Conservation (phyloP, 2,329 filamentous ascomycete genomes). For the Nemania sp. region DNA sequence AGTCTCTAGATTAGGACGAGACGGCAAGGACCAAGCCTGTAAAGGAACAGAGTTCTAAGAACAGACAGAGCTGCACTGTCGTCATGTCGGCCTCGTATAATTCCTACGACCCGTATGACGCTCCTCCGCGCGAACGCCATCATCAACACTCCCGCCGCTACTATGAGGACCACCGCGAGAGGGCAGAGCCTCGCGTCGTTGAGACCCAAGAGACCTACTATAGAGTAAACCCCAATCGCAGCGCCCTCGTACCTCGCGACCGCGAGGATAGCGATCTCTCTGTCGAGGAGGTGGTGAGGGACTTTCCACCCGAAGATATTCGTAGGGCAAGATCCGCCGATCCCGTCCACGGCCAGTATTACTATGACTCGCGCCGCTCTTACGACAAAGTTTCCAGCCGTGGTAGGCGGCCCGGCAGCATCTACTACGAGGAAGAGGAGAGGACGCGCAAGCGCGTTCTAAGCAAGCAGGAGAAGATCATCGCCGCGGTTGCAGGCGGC, state of each 20-base stretch:
- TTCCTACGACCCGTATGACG: conserved; percentile 66
- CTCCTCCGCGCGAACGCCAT: conserved; percentile 58
- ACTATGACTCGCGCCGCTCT: conserved; percentile 61
- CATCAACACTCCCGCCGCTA: conserved; percentile 56
- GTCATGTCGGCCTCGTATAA: conserved; percentile 66
- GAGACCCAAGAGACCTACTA: conserved; percentile 63
- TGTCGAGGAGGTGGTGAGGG: conserved; percentile 84
- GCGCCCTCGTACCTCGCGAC: conserved; percentile 66
- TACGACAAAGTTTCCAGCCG: conserved; percentile 41
- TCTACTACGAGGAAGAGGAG: conserved; percentile 70
- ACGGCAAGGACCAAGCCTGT: neutral
- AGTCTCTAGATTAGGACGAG: neutral
- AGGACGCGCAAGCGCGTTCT: conserved; percentile 64
- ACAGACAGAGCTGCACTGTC: neutral
- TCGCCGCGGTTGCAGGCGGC: conserved; percentile 74
- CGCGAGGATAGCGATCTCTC: conserved; percentile 81
- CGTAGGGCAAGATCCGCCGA: conserved; percentile 75
- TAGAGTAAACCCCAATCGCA: conserved; percentile 57
- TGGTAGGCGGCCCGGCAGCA: conserved; percentile 63
- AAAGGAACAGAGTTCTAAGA: neutral
- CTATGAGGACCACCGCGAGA: conserved; percentile 61
- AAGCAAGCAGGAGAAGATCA: conserved; percentile 73
- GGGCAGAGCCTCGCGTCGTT: conserved; percentile 65
- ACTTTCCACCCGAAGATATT: conserved; percentile 78
- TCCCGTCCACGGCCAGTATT: conserved; percentile 69